Conservation (phyloP, 306 rosid genomes). For the Castanopsis chinensis region DNA sequence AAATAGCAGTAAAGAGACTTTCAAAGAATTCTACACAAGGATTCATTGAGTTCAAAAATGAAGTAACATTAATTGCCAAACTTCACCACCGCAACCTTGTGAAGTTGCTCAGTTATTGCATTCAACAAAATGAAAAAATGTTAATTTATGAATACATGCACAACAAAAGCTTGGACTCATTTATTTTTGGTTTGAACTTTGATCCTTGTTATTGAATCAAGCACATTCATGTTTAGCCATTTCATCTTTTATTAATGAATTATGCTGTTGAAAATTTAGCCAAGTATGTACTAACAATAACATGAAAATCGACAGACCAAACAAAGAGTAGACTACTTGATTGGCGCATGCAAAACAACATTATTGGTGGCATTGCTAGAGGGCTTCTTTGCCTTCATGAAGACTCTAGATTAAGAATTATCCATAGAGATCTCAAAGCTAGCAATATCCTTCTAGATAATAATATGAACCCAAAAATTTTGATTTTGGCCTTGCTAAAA, state of each 20-base stretch:
- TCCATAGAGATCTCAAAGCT: too few species aligned
- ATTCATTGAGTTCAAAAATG: neutral
- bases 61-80: neutral
- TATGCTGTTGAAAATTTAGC: neutral
- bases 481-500: too few species aligned
- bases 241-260: neutral
- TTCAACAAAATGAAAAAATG: neutral
- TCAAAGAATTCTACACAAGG: neutral
- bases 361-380: too few species aligned
- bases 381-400: too few species aligned
- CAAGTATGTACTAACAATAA: too few species aligned
- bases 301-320: too few species aligned
- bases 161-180: neutral
- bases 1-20: neutral
- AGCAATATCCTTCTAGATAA: too few species aligned
- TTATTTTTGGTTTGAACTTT: neutral
- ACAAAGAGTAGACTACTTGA: too few species aligned
- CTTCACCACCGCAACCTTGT: neutral
- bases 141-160: neutral
- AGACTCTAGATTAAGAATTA: too few species aligned
- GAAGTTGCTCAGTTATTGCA: neutral
- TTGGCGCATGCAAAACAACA: too few species aligned
- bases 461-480: too few species aligned
- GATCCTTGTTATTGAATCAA: too few species aligned
- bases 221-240: neutral